A percentile compares a stretch with the other conserved stretches of the same genome.
These are phyloP conservation scores for Hyparrhenia diplandra DNA, from an alignment of 176 grass and related monocot species.

Conservation along the genomic window DNA sequence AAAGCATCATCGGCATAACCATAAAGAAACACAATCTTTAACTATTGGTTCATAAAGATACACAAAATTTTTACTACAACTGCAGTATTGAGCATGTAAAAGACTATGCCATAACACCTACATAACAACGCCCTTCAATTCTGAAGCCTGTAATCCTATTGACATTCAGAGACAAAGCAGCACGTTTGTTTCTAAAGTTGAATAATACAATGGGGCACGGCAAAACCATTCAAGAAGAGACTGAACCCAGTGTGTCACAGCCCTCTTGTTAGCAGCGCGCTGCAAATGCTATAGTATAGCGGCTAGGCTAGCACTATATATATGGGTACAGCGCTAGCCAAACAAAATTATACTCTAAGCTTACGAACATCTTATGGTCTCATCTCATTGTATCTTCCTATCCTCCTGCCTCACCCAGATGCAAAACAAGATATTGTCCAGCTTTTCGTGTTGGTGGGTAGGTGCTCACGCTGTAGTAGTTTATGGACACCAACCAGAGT, in stretches of 20 bases:
- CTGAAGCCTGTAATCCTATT: constrained; percentile 20
- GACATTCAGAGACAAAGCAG: not conserved
- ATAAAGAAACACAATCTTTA: not conserved
- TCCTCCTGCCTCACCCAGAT: not conserved
- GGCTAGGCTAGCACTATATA: constrained; percentile 1
- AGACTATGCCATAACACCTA: not conserved
- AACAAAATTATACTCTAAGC: constrained; percentile 34
- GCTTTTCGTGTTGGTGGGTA: not conserved
- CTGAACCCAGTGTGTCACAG: not conserved
- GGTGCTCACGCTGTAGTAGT: not conserved
- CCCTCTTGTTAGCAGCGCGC: not conserved
- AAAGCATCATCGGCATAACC: not conserved
- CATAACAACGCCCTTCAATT: not conserved
- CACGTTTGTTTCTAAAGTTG: not conserved
- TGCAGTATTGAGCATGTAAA: not conserved
- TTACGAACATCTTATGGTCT: constrained; percentile 7
- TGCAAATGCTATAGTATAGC: not conserved
- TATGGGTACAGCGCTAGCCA: constrained; percentile 27
- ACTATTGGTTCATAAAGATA: not conserved
- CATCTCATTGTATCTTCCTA: constrained; percentile 12
- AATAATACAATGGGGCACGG: not conserved
- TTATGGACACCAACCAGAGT: not conserved
- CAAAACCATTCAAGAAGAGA: constrained; percentile 19
- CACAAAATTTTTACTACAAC: not conserved
- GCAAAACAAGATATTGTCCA: not conserved